phyloP scores from a whole-genome alignment of 2,329 filamentous ascomycete genomes.

The Clonostachys sp. region DNA sequence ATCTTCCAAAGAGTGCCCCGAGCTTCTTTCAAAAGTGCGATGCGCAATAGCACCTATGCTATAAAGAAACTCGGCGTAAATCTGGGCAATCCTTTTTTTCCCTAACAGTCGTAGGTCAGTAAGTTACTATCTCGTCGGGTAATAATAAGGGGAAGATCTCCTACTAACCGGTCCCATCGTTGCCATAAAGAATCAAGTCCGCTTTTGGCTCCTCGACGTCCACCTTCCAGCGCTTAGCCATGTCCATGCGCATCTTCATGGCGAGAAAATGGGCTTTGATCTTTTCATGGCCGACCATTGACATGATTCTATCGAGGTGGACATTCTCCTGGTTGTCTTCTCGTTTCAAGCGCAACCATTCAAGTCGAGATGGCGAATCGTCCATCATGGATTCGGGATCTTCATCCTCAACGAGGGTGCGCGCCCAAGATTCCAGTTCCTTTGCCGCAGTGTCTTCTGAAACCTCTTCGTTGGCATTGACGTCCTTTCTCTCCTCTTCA shows the following conservation, averaged over 20 bases:
- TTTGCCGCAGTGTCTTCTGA: too few species aligned
- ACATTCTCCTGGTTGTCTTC: not conserved
- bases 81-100: not conserved
- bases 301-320: not conserved
- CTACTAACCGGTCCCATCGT: not conserved
- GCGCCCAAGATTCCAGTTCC: not conserved
- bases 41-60: not conserved
- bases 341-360: not conserved
- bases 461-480: too few species aligned
- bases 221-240: not conserved
- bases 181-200: not conserved
- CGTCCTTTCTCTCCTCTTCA: too few species aligned
- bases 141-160: not conserved
- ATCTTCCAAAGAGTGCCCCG: not conserved
- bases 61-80: not conserved
- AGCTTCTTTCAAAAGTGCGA: not conserved
- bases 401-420: not conserved
- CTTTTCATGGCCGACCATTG: not conserved
- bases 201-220: not conserved
- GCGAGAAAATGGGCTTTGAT: not conserved
- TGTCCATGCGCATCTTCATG: not conserved
- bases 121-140: constrained; percentile 14
- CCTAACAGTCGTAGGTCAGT: constrained; percentile 1
- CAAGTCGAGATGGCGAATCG: not conserved
- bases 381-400: not conserved